phyloP scores from a whole-genome alignment of 306 rosid genomes.

The Biancaea sappan region DNA sequence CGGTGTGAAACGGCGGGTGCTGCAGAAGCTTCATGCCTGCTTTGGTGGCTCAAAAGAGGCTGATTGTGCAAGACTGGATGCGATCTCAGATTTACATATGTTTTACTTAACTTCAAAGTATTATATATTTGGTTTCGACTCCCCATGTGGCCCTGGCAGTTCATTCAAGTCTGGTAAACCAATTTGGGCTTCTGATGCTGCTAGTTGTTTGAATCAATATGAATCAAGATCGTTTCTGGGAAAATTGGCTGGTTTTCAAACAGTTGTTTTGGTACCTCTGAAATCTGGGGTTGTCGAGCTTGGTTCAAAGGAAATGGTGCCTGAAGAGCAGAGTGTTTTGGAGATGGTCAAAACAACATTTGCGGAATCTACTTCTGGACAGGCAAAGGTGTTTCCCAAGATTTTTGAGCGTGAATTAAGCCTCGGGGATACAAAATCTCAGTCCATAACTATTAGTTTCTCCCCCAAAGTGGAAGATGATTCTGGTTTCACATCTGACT shows the following conservation, averaged over 20 bases:
- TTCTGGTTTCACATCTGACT: conserved; percentile 26
- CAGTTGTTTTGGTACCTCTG: conserved; percentile 62
- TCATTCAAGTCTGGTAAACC: conserved; percentile 52
- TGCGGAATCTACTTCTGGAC: conserved; percentile 46
- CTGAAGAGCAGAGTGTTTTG: conserved; percentile 1
- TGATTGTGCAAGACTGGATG: conserved; percentile 49
- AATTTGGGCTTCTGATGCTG: conserved; percentile 56
- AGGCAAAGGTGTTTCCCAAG: conserved; percentile 61
- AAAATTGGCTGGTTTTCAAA: conserved; percentile 59
- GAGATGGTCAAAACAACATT: conserved; percentile 33
- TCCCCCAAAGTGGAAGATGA: conserved; percentile 46
- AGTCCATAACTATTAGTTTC: conserved; percentile 55
- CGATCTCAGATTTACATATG: conserved; percentile 70
- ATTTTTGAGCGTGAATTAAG: conserved; percentile 70
- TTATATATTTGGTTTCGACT: conserved; percentile 65
- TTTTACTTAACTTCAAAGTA: conserved; percentile 67
- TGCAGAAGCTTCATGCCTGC: conserved; percentile 67
- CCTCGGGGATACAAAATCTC: conserved; percentile 58
- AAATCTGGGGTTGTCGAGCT: conserved; percentile 69
- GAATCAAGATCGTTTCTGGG: conserved; percentile 58
- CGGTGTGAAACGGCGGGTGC: conserved; percentile 61
- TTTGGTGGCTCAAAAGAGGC: conserved; percentile 55
- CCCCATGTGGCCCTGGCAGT: conserved; percentile 23
- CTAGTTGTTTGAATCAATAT: conserved; percentile 49
- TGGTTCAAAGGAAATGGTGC: conserved; percentile 41